Base-by-base conservation (phyloP, 306 rosid species). In the Boehmeria nivea region DNA sequence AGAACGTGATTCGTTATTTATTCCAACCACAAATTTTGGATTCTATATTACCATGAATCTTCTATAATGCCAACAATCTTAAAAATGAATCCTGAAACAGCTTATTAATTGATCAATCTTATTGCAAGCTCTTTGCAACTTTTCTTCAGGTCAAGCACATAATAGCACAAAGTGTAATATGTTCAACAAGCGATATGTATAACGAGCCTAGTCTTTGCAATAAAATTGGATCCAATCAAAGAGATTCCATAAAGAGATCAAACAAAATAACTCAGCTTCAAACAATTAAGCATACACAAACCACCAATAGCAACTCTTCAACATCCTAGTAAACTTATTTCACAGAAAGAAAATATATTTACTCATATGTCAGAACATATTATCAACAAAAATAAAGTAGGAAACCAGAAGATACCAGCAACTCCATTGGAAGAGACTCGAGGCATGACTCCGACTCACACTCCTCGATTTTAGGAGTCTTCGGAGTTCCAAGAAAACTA, bases 401-500 rank as follows among this genome's bases (percentile, higher is more conserved):
- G n/a, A 12, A 1, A 33, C 3, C 10, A 12, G 40, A 59, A 46
- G 54, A 68, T 82, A 91, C 96, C 93, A 91, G 70, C 57, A 91
- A 68, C 61, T 87, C 96, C 77, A 75, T 76, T 15, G 95, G 96
- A 39, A 91, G 93, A 44, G 87, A 82, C 77, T 91, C 96, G 0
- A 87, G 85, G 65, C 76, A 73, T 0, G 96, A 91, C 23, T 87
- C 95, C 0, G 85, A 84, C 17, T 26, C 54, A 3, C 76, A 75
- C 38, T 71, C 77, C 22, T 87, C 95, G 27, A 56, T 12, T 12
- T 76, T 58, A 9, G 98, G 96, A 1, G 95, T 84, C 72, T 52
- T 80, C 0, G 96, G 96, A 0, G 98, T 76, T 10, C 82, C 82
- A 7, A 79, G 15, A 5, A 76, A 69, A 66, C 51, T 60, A 65